Percentiles rank a stretch among this genome's conserved stretches.
Evolutionary conservation across 257 asterid species (phyloP).

Genomic region (Nicotiana obtusifolia): DNA sequence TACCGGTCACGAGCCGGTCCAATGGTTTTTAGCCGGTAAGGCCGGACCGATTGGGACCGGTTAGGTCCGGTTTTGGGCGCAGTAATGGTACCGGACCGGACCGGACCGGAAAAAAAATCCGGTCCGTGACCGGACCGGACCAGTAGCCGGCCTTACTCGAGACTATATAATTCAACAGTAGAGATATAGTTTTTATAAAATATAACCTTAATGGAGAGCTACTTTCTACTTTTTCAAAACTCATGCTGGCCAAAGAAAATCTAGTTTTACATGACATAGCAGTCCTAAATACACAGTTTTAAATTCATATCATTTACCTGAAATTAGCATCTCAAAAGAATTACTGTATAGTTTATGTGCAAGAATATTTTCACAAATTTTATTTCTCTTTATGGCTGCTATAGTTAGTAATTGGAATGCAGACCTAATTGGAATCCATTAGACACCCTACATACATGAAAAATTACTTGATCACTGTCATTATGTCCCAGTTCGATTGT

Average conservation of each 20-base stretch:
- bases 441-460: neutral
- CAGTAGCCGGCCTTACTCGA: too few relatives aligned
- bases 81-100: too few relatives aligned
- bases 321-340: neutral
- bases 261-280: neutral
- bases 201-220: neutral
- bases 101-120: too few relatives aligned
- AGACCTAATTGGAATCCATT: neutral
- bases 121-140: too few relatives aligned
- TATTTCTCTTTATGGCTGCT: neutral
- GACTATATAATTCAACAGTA: neutral
- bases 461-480: neutral
- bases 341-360: neutral
- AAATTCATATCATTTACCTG: neutral
- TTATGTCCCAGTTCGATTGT: neutral
- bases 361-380: neutral
- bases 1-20: too few relatives aligned
- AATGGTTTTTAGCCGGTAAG: too few relatives aligned
- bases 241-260: neutral
- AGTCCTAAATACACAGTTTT: neutral
- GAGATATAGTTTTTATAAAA: neutral
- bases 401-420: neutral
- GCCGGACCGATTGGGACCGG: too few relatives aligned
- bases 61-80: too few relatives aligned
- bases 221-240: neutral